Evolutionary conservation across 2,329 filamentous ascomycete genomes (phyloP).

Genomic region (Talaromyces rugulosus): DNA sequence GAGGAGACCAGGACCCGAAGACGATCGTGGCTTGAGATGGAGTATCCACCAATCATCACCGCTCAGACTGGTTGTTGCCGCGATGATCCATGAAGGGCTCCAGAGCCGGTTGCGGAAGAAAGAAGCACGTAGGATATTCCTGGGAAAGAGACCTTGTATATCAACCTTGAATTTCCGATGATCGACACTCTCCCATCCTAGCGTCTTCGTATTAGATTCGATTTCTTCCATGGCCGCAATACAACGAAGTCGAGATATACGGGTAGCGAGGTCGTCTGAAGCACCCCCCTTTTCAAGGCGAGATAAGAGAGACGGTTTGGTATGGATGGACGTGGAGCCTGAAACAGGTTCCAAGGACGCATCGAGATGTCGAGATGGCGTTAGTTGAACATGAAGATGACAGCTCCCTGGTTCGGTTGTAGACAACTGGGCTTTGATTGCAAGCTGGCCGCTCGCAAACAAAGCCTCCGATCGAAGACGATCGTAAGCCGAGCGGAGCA

Average conservation of each 20-base stretch:
- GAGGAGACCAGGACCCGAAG: conserved; percentile 13
- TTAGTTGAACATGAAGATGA: conserved; percentile 64
- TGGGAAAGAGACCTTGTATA: conserved; percentile 58
- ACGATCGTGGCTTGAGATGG: conserved; percentile 22
- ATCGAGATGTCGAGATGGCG: conserved; percentile 55
- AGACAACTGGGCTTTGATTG: conserved; percentile 56
- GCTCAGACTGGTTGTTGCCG: conserved; percentile 63
- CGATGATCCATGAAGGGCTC: conserved; percentile 67
- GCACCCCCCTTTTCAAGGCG: conserved; percentile 65
- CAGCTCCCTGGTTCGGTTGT: conserved; percentile 62
- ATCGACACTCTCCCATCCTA: conserved; percentile 36
- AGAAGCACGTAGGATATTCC: conserved; percentile 59
- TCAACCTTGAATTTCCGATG: conserved; percentile 34
- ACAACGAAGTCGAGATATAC: conserved; percentile 36
- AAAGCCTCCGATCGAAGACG: conserved; percentile 58
- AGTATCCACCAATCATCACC: conserved; percentile 79
- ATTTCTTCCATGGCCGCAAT: conserved; percentile 37
- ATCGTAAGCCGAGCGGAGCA: conserved; percentile 63
- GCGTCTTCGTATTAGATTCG: conserved; percentile 29
- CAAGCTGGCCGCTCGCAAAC: conserved; percentile 58
- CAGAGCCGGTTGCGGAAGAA: conserved; percentile 72
- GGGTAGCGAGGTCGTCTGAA: conserved; percentile 33
- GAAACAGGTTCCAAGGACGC: conserved; percentile 72
- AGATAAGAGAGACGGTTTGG: conserved; percentile 54
- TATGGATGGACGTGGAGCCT: conserved; percentile 68